A percentile compares a stretch with the other conserved stretches of the same genome.
These are phyloP conservation scores for Xylaria cubensis DNA, from an alignment of 495 filamentous ascomycete genomes.

Conservation along the genomic window DNA sequence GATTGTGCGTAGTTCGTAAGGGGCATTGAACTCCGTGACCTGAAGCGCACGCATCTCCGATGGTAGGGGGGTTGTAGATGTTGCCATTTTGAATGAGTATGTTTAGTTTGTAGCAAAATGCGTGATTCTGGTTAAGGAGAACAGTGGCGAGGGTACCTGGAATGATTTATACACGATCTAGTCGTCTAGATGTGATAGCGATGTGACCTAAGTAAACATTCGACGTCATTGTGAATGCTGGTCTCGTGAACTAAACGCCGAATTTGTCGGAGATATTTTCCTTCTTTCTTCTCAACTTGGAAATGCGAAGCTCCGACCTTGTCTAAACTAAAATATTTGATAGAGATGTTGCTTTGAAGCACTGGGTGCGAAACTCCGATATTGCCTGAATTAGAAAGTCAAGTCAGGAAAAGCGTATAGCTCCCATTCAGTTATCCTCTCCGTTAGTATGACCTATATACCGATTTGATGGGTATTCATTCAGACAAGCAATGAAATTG, in stretches of 20 bases:
- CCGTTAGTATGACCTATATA: neutral
- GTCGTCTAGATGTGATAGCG: neutral
- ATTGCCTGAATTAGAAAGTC: neutral
- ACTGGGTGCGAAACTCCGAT: neutral
- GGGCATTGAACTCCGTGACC: constrained; percentile 51
- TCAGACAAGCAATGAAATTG: neutral
- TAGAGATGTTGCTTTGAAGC: neutral
- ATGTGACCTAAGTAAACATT: neutral
- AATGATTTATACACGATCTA: neutral
- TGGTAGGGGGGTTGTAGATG: constrained; percentile 19
- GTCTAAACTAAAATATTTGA: neutral
- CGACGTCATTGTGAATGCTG: constrained; percentile 6
- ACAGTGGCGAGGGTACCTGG: neutral
- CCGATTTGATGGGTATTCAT: neutral
- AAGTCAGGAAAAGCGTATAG: neutral
- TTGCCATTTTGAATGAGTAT: constrained; percentile 26
- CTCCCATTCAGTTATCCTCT: neutral
- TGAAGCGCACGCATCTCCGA: constrained; percentile 37
- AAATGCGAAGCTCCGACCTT: neutral
- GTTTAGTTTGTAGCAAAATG: neutral
- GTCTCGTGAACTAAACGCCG: neutral
- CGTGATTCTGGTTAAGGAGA: neutral
- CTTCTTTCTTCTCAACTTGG: neutral
- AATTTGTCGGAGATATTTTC: neutral
- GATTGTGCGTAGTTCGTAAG: constrained; percentile 57